phyloP scores from a whole-genome alignment of 768 basidiomycete species.

The Lactarius vividus region DNA sequence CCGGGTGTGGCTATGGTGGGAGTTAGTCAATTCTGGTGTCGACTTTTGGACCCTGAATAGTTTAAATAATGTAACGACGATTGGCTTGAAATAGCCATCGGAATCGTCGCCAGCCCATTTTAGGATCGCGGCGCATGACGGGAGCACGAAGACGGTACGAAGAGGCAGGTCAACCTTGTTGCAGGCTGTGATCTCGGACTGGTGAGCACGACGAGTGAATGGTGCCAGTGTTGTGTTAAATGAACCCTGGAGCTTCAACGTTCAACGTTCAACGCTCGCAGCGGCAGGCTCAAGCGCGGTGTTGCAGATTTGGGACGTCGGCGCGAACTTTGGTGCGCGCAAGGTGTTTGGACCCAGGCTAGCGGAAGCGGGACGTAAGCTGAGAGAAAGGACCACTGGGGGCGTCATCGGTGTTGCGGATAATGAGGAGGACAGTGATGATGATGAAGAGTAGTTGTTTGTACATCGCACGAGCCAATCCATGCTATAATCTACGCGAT shows the following conservation, averaged over 20 bases:
- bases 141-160: slow-evolving; percentile 58
- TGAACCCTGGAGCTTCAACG: slow-evolving; percentile 36
- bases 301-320: slow-evolving; percentile 97
- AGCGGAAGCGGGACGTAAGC: slow-evolving; percentile 59
- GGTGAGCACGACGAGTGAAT: slow-evolving; percentile 45
- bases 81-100: too few relatives aligned
- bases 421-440: slow-evolving; percentile 62
- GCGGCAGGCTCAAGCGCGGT: too few relatives aligned
- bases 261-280: too few relatives aligned
- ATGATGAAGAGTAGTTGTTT: slow-evolving; percentile 35
- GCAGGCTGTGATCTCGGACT: slow-evolving; percentile 88
- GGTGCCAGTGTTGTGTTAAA: slow-evolving; percentile 1
- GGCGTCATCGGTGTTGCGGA: slow-evolving; percentile 66
- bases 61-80: too few relatives aligned
- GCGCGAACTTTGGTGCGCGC: slow-evolving; percentile 75
- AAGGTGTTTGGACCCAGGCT: slow-evolving; percentile 83
- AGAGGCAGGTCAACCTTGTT: slow-evolving; percentile 78
- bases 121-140: slow-evolving; percentile 92
- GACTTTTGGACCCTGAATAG: too few relatives aligned
- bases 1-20: too few relatives aligned
- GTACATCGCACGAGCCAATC: background rate
- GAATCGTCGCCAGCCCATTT: slow-evolving; percentile 79
- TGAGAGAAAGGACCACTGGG: slow-evolving; percentile 63
- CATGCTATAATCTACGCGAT: slow-evolving; percentile 20
- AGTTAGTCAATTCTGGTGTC: too few relatives aligned